A percentile compares a stretch with the other conserved stretches of the same genome.
Conservation (phyloP, 2,329 filamentous ascomycete genomes). For the Fusarium ambrosium region DNA sequence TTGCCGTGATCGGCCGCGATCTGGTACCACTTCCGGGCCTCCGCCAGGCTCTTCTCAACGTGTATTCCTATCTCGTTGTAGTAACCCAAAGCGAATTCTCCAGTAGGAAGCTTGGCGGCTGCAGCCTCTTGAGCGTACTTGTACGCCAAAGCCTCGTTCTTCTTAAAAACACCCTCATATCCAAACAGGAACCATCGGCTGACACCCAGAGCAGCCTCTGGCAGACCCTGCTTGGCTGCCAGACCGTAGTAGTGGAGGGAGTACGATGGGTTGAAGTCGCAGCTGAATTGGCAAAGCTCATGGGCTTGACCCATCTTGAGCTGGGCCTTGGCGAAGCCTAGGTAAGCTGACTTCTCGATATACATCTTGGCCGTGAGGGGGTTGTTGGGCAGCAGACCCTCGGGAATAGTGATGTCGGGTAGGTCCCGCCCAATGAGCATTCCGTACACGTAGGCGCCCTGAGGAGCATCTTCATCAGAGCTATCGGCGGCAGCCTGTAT, state of each 20-base stretch:
- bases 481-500: conserved; percentile 87
- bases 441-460: conserved; percentile 94
- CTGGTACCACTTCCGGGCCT: conserved; percentile 91
- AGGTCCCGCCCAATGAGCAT: conserved; percentile 94
- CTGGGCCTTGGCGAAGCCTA: conserved; percentile 96
- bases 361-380: conserved; percentile 83
- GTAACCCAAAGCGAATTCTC: conserved; percentile 97
- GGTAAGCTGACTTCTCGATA: conserved; percentile 95
- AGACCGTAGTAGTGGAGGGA: conserved; percentile 97
- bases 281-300: conserved; percentile 92
- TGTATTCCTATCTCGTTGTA: conserved; percentile 98
- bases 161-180: conserved; percentile 90
- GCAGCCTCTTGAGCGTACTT: conserved; percentile 92
- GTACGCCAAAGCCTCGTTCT: conserved; percentile 95
- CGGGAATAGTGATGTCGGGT: conserved; percentile 88
- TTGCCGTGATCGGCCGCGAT: conserved; percentile 92
- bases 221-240: conserved; percentile 90
- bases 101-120: conserved; percentile 83
- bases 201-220: conserved; percentile 94
- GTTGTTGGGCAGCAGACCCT: conserved; percentile 77
- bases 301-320: conserved; percentile 97
- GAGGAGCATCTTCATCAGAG: conserved; percentile 95
- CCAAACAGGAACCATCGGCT: conserved; percentile 99
- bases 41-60: conserved; percentile 83
- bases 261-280: conserved; percentile 92